Evolutionary conservation across 805 yeast genomes (phyloP).

Genomic region (Metschnikowia peoriensis): DNA sequence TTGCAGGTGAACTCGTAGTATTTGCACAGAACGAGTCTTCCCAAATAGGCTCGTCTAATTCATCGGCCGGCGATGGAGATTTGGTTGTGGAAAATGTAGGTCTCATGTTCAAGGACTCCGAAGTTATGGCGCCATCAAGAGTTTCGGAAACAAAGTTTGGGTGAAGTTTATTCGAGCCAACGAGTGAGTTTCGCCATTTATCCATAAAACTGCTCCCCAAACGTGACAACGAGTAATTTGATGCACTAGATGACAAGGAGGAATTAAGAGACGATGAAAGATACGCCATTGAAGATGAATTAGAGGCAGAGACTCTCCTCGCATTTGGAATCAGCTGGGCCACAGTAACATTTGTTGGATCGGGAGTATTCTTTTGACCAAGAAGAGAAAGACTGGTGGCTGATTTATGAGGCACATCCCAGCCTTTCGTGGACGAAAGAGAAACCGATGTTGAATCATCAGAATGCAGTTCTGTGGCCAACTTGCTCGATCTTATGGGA

Average conservation of each 20-base stretch:
- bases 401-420: slow-evolving; percentile 48
- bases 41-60: slow-evolving; percentile 17
- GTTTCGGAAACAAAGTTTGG: slow-evolving; percentile 8
- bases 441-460: slow-evolving; percentile 19
- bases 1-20: slow-evolving; percentile 6
- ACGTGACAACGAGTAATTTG: slow-evolving; percentile 40
- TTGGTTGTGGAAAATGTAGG: slow-evolving; percentile 7
- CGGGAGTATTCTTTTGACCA: slow-evolving; percentile 16
- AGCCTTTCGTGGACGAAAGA: slow-evolving; percentile 37
- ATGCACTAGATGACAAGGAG: slow-evolving; percentile 35
- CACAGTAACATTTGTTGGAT: slow-evolving; percentile 22
- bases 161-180: slow-evolving; percentile 8
- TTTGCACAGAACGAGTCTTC: slow-evolving; percentile 6
- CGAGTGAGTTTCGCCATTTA: slow-evolving; percentile 41
- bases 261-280: slow-evolving; percentile 42
- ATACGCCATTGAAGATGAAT: slow-evolving; percentile 38
- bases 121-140: slow-evolving; percentile 6
- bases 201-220: slow-evolving; percentile 45
- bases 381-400: slow-evolving; percentile 25
- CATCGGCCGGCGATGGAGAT: slow-evolving; percentile 18
- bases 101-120: slow-evolving; percentile 7
- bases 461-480: slow-evolving; percentile 7
- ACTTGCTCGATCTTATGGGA: slow-evolving; percentile 11
- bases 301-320: slow-evolving; percentile 30
- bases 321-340: slow-evolving; percentile 16